These are phyloP conservation scores for Monilinia fructigena DNA, from an alignment of 2,329 filamentous ascomycete species.

Conservation along the genomic window DNA sequence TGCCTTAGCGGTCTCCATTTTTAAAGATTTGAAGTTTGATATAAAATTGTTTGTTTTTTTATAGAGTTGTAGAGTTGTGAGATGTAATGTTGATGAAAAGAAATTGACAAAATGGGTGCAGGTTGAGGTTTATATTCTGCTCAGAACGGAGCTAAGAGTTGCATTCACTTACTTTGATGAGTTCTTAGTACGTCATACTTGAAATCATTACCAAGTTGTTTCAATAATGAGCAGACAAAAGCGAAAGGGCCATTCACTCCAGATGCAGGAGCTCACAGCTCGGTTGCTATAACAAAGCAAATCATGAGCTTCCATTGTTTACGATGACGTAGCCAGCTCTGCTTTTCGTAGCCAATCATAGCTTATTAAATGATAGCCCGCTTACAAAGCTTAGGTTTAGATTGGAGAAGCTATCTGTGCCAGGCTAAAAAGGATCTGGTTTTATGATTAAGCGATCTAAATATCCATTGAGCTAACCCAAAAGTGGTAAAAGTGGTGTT, in stretches of 20 bases:
- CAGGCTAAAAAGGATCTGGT: neutral
- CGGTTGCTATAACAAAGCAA: neutral
- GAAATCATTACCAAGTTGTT: neutral
- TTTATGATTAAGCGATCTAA: neutral
- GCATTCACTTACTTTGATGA: neutral
- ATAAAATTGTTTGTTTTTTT: slow-evolving; percentile 27
- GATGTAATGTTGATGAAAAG: slow-evolving; percentile 25
- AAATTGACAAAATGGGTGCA: neutral
- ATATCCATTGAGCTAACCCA: neutral
- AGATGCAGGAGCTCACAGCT: slow-evolving; percentile 1
- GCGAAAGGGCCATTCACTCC: neutral
- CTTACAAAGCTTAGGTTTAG: neutral
- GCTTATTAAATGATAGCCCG: neutral
- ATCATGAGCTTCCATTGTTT: neutral
- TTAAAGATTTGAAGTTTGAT: slow-evolving; percentile 30
- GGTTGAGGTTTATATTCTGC: slow-evolving; percentile 18
- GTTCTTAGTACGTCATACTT: slow-evolving; percentile 7
- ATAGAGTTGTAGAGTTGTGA: slow-evolving; percentile 27
- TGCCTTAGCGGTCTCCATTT: slow-evolving; percentile 43
- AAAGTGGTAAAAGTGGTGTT: neutral
- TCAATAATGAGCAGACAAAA: neutral
- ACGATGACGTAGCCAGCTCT: neutral
- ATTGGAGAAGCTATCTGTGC: neutral
- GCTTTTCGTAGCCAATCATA: neutral
- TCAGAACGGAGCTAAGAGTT: slow-evolving; percentile 5